Evolutionary conservation across 768 basidiomycete genomes (phyloP), one percentile per base, ranked within the genome.

Genomic region (Russula earlei): DNA sequence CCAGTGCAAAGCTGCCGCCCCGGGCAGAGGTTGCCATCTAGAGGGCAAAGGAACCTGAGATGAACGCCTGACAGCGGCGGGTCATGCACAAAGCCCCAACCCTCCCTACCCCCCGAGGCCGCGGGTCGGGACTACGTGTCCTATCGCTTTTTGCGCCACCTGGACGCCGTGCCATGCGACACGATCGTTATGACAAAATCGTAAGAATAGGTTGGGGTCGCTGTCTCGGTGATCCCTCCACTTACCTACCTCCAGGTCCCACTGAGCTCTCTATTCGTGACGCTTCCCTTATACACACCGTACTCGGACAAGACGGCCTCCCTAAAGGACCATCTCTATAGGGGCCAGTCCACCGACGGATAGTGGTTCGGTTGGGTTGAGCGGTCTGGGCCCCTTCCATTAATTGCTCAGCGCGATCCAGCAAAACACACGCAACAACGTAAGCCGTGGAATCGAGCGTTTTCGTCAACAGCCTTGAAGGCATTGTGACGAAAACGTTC

Each of bases 391-490:
- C 19, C n/a, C 27, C 48, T 40, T 38, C 19, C 59, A 7, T 17
- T 76, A 41, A 68, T 76, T 36, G 62, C 59, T 4, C 49, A 69
- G 11, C 68, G 67, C 7, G 69, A 75, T 57, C 62, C 68, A 20
- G 63, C 64, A 8, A 68, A 72, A 22, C 76, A 77, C 45, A 64
- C 67, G 0, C 71, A 69, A 34, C 70, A 73, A 17, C 69, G 76
- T 25, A 69, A 66, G 49, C 68, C 71, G 1, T 77, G 77, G 76
- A 67, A 71, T 27, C 70, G 72, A 34, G 76, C 67, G 0, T 72
- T 78, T 61, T 72, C 66, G 50, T 65, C 69, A 17, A 58, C 67
- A 5, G 71, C 74, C 9, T 56, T 77, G 15, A 74, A 74, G 60
- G 72, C 2, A 68, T 71, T 19, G 63, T 76, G 17, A 63, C 64